Conservation (phyloP, 352 stramenopile species). For the Phytophthora pini region DNA sequence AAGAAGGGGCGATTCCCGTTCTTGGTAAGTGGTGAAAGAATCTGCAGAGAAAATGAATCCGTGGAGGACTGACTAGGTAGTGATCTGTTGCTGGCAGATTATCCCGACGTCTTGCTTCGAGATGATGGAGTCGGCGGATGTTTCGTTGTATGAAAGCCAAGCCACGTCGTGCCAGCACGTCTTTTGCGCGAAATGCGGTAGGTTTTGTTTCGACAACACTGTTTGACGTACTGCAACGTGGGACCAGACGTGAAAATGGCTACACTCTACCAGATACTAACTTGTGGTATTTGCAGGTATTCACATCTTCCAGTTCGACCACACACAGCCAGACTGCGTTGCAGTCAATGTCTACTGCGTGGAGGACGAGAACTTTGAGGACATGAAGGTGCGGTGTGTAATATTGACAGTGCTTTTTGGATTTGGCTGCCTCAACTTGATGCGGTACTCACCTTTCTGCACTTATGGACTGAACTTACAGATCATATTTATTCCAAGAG, state of each 20-base stretch:
- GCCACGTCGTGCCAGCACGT: conserved; percentile 74
- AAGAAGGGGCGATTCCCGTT: conserved; percentile 86
- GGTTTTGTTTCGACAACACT: conserved; percentile 22
- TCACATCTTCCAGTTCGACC: conserved; percentile 89
- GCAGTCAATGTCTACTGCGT: conserved; percentile 86
- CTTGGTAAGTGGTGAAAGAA: conserved; percentile 45
- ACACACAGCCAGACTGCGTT: conserved; percentile 68
- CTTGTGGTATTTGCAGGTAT: conserved; percentile 46
- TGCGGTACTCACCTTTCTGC: conserved; percentile 27
- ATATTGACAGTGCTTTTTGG: conserved; percentile 6
- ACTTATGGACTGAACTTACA: conserved; percentile 34
- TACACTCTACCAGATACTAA: conserved; percentile 16
- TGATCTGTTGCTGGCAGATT: conserved; percentile 45
- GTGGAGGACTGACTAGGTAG: conserved; percentile 1
- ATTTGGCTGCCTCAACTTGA: conserved; percentile 22
- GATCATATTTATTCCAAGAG: conserved; percentile 86
- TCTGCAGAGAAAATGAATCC: too few relatives aligned
- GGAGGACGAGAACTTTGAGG: conserved; percentile 83
- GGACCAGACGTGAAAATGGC: conserved; percentile 9
- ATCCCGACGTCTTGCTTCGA: conserved; percentile 80
- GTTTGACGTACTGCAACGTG: conserved; percentile 4
- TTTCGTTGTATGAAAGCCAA: conserved; percentile 80
- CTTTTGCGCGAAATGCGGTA: conserved; percentile 83
- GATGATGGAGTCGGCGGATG: conserved; percentile 69
- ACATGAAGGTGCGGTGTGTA: conserved; percentile 62